These are phyloP conservation scores for Rhodotorula sp. DNA, from an alignment of 1,284 basidiomycete species.

Conservation along the genomic window DNA sequence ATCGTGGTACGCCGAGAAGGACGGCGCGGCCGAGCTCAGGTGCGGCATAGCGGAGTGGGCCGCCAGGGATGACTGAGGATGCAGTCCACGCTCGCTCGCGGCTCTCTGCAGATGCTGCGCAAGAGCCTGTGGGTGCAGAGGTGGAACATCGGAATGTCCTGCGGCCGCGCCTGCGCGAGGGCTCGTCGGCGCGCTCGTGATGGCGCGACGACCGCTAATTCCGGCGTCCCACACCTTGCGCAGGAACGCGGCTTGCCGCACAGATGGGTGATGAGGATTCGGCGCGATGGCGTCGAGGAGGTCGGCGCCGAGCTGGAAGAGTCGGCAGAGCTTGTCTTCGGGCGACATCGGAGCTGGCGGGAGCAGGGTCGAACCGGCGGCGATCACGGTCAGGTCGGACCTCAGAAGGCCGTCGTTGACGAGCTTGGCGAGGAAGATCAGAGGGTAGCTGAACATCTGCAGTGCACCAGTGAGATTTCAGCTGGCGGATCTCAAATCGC, in stretches of 20 bases:
- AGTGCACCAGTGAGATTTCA: neutral
- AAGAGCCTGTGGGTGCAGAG: neutral
- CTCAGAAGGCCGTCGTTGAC: slow-evolving; percentile 38
- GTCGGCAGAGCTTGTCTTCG: slow-evolving; percentile 37
- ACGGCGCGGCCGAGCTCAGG: neutral
- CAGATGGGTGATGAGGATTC: slow-evolving; percentile 26
- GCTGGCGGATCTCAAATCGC: neutral
- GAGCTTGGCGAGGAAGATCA: slow-evolving; percentile 39
- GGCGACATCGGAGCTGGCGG: slow-evolving; percentile 23
- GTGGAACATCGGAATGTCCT: neutral
- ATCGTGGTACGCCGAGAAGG: neutral
- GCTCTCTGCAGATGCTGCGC: neutral
- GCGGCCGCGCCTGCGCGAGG: neutral
- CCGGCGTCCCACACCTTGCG: slow-evolving; percentile 37
- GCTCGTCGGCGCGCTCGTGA: slow-evolving; percentile 30
- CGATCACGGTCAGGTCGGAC: slow-evolving; percentile 30
- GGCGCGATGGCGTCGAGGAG: slow-evolving; percentile 39
- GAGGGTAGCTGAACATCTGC: slow-evolving; percentile 35
- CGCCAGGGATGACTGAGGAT: neutral
- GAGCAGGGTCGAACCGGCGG: slow-evolving; percentile 8
- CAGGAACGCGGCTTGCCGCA: slow-evolving; percentile 39
- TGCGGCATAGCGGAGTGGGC: neutral
- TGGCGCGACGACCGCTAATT: slow-evolving; percentile 25
- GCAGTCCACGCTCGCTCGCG: neutral
- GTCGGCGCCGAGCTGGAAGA: slow-evolving; percentile 39